Base-by-base conservation (phyloP, 2,329 filamentous ascomycete species). In the Myriosclerotinia scirpicola region DNA sequence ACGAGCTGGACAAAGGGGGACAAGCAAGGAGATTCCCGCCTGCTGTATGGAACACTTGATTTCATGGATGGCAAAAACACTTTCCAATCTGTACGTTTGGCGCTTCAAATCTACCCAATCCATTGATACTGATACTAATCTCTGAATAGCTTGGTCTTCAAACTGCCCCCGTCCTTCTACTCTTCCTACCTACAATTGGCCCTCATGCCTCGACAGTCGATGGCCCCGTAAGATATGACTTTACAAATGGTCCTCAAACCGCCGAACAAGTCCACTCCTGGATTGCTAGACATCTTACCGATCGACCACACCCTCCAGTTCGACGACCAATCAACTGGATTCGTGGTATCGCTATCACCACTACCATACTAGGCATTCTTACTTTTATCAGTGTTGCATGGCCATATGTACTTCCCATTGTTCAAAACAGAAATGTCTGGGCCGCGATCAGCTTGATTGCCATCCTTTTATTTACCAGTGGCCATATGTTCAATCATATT, bases 401-500 rank as follows among this genome's bases (percentile, higher is more conserved):
- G 73, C 91, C 92, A 7, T 96, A 93, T 74, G 75, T 97, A 15
- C 76, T 94, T 14, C 94, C 94, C 3, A 75, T 97, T 68, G 78
- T 97, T 46, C 91, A 93, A 78, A 97, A 90, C 82, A 90, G 94
- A 73, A 98, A 96, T 75, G 80, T 98, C 22, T 99, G 95, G 95
- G 93, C 94, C 34, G 92, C 91, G 30, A 79, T 96, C 74, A 96
- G 91, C 78, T 82, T 99, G 72, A 93, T 98, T 74, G 84, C 88
- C 17, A 93, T 99, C 70, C 85, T 99, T 53, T 83, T 97, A 67
- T 99, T 98, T 80, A 97, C 90, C 56, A 95, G 91, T 73, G 96
- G 95, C 50, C 93, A 98, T 80, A 99, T 99, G 96, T 99, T 96
- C 85, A 99, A 98, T 79, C 93, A 97, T 76, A 99, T 99, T 76